These are phyloP conservation scores for Chalara sp. DNA, from an alignment of 2,329 filamentous ascomycete genomes.

Conservation along the genomic window DNA sequence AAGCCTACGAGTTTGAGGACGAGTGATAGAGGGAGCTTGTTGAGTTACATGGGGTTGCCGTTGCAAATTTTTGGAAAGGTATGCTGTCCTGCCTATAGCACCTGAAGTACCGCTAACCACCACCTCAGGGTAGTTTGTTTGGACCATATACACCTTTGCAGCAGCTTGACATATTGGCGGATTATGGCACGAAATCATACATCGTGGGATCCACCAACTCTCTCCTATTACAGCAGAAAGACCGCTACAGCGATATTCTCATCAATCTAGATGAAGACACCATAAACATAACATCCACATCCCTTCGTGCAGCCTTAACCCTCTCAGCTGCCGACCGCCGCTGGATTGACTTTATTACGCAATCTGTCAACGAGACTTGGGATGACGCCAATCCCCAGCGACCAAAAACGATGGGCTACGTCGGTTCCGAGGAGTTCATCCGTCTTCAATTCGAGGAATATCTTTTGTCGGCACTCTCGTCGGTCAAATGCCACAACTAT, in stretches of 20 bases:
- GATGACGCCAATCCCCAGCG: conserved; percentile 82
- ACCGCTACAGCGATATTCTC: conserved; percentile 91
- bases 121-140: conserved; percentile 73
- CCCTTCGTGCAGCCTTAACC: conserved; percentile 66
- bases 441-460: conserved; percentile 97
- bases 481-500: conserved; percentile 82
- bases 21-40: conserved; percentile 82
- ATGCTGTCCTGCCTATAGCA: conserved; percentile 1
- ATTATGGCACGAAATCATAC: conserved; percentile 93
- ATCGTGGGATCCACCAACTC: conserved; percentile 97
- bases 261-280: conserved; percentile 91
- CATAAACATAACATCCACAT: conserved; percentile 75
- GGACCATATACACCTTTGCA: conserved; percentile 95
- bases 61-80: conserved; percentile 93
- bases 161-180: conserved; percentile 87
- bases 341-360: conserved; percentile 94
- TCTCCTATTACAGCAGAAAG: conserved; percentile 84
- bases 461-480: conserved; percentile 77
- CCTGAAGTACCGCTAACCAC: not conserved
- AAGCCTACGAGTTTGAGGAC: conserved; percentile 82
- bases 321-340: conserved; percentile 83
- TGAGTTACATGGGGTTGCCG: conserved; percentile 91
- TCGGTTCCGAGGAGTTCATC: conserved; percentile 95
- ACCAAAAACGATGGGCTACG: conserved; percentile 92
- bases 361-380: conserved; percentile 94